These are phyloP conservation scores for Pterocarpus macrocarpus DNA, from an alignment of 306 rosid genomes.

Conservation along the genomic window DNA sequence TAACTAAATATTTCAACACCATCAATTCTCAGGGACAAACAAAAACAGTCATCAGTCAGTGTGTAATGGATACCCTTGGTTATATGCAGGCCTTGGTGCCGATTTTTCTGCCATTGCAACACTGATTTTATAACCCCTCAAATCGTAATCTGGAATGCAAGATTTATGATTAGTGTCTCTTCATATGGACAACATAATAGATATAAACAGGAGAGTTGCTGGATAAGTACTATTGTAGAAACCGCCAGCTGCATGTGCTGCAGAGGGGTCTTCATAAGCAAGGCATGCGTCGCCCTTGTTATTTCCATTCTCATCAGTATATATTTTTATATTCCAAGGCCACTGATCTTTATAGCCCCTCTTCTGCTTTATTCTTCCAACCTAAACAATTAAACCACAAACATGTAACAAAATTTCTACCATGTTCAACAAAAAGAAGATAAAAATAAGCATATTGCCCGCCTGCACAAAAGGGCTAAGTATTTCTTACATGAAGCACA, in stretches of 20 bases:
- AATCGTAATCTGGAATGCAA: constrained; percentile 72
- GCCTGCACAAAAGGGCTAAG: not conserved
- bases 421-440: constrained; percentile 1
- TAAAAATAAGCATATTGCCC: not conserved
- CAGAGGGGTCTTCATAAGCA: constrained; percentile 95
- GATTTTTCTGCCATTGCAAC: constrained; percentile 97
- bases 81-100: constrained; percentile 77
- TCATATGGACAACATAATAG: not conserved
- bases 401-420: constrained; percentile 18
- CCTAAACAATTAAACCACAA: constrained; percentile 55
- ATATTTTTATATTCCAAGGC: constrained; percentile 96
- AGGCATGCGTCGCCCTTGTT: constrained; percentile 97
- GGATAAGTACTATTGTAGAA: constrained; percentile 78
- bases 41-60: not conserved
- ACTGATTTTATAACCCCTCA: constrained; percentile 87
- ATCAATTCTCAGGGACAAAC: constrained; percentile 5
- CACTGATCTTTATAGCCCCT: constrained; percentile 99
- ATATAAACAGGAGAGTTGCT: not conserved
- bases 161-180: constrained; percentile 34
- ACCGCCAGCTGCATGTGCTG: constrained; percentile 95
- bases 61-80: constrained; percentile 70
- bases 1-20: not conserved
- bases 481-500: not conserved
- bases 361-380: constrained; percentile 98
- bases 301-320: constrained; percentile 89